These are phyloP conservation scores for Kurtzmaniella quercitrusa DNA, from an alignment of 1,139 yeast genomes.

Conservation along the genomic window DNA sequence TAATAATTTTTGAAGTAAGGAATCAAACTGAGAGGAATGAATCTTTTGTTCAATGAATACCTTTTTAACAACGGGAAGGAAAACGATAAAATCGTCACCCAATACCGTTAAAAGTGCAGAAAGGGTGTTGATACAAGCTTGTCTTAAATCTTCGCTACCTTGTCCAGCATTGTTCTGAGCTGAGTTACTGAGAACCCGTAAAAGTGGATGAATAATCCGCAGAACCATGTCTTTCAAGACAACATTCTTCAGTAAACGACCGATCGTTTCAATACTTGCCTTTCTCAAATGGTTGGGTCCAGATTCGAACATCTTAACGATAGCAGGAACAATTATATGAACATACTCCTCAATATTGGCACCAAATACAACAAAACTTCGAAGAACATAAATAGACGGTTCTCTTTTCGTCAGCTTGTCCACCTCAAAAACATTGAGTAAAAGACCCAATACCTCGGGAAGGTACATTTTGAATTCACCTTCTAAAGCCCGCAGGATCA, in stretches of 20 bases:
- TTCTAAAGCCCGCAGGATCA: constrained; percentile 80
- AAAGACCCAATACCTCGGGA: constrained; percentile 70
- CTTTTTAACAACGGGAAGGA: constrained; percentile 80
- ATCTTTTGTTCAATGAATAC: constrained; percentile 61
- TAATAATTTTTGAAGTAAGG: constrained; percentile 68
- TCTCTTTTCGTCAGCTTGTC: constrained; percentile 64
- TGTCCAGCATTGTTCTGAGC: constrained; percentile 4
- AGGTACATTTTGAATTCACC: constrained; percentile 87
- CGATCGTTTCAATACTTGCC: constrained; percentile 81
- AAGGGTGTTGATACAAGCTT: constrained; percentile 71
- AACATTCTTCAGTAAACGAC: constrained; percentile 71
- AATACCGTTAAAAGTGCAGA: constrained; percentile 75
- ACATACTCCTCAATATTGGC: constrained; percentile 83
- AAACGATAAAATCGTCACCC: constrained; percentile 82
- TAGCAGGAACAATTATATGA: constrained; percentile 79
- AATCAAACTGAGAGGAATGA: constrained; percentile 75
- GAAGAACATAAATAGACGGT: constrained; percentile 72
- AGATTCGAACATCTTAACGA: constrained; percentile 75
- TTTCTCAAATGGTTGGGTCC: constrained; percentile 57
- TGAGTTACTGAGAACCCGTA: constrained; percentile 58
- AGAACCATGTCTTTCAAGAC: constrained; percentile 86
- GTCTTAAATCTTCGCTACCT: constrained; percentile 58
- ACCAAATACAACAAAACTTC: constrained; percentile 87
- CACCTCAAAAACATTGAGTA: constrained; percentile 73
- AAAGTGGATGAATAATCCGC: constrained; percentile 79